Percentiles rank a stretch among this genome's conserved stretches.
Conservation (phyloP, 2,329 filamentous ascomycete species). For the Fusarium liriodendri region DNA sequence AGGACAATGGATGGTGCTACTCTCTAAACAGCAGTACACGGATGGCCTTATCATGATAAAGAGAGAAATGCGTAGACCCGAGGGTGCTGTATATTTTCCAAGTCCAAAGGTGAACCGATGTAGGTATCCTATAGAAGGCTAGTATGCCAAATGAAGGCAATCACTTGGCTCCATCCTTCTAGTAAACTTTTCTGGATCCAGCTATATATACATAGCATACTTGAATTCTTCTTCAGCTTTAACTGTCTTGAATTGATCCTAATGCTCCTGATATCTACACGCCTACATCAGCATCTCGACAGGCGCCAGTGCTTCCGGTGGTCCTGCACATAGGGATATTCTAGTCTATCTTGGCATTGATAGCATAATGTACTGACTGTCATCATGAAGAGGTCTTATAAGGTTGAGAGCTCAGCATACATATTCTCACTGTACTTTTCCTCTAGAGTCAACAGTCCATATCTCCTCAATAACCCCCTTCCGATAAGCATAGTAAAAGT, state of each 20-base stretch:
- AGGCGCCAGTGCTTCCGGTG: background rate
- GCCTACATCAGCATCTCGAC: background rate
- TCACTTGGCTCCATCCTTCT: too few relatives aligned
- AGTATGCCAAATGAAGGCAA: too few relatives aligned
- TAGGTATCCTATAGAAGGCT: too few relatives aligned
- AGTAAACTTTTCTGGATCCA: too few relatives aligned
- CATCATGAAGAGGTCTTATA: background rate
- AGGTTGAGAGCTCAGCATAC: rapidly evolving
- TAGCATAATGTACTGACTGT: too few relatives aligned
- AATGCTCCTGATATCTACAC: background rate
- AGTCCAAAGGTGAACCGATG: too few relatives aligned
- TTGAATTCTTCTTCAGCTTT: background rate
- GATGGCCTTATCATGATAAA: background rate
- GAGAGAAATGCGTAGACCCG: too few relatives aligned
- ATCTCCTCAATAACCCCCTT: slow-evolving; percentile 26
- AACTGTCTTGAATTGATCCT: background rate
- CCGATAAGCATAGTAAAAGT: slow-evolving; percentile 30
- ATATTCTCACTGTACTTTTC: slow-evolving; percentile 27
- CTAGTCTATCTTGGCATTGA: background rate
- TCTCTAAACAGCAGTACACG: background rate
- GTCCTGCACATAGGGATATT: background rate
- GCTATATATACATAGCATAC: background rate
- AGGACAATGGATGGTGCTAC: background rate
- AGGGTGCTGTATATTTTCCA: too few relatives aligned
- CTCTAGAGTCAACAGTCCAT: slow-evolving; percentile 29